Evolutionary conservation across 148 eudicot species (phyloP).

Genomic region (Fagopyrum esculentum): DNA sequence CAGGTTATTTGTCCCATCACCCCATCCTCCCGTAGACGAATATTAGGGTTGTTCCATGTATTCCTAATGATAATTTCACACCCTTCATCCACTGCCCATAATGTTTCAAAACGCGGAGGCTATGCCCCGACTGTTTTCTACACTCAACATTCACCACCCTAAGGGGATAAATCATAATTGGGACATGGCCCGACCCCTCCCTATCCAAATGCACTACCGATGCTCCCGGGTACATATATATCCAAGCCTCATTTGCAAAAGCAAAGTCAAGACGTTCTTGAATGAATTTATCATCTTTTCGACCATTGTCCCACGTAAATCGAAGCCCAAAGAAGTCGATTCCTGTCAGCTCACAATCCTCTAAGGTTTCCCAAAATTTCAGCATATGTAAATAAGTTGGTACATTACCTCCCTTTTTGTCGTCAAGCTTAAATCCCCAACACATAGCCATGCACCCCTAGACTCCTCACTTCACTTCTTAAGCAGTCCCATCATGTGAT

Average conservation of each 20-base stretch:
- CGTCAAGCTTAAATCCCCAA: background rate
- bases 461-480: too few relatives aligned
- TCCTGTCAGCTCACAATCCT: background rate
- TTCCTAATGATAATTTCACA: background rate
- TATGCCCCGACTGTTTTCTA: background rate
- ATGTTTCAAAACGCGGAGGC: background rate
- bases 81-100: background rate
- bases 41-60: background rate
- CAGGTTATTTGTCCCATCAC: background rate
- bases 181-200: background rate
- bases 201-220: background rate
- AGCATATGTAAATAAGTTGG: background rate
- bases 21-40: background rate
- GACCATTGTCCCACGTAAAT: background rate
- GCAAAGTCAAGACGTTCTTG: background rate
- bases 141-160: background rate
- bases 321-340: background rate
- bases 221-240: background rate
- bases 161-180: background rate
- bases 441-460: background rate
- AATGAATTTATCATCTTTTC: background rate
- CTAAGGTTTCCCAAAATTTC: too few relatives aligned
- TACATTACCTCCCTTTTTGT: background rate
- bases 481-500: background rate
- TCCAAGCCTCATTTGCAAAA: background rate